Base-by-base conservation (phyloP, 2,329 filamentous ascomycete species). In the Penicillium sp. region DNA sequence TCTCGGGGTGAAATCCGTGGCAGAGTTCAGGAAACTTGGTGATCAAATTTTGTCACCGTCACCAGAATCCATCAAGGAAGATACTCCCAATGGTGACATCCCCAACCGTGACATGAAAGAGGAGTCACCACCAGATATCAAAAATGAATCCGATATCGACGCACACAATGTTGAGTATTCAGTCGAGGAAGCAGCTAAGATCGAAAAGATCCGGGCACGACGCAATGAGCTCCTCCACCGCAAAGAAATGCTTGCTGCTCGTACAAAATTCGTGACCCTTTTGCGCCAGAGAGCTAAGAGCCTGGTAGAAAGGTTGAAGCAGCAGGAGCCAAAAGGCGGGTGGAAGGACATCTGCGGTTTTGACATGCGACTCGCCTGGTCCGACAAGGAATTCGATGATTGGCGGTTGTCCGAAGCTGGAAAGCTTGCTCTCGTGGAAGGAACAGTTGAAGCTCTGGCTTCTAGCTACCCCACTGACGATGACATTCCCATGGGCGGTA, bases 291-390 rank as follows among this genome's bases (percentile, higher is more conserved):
- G 77, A 31, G 71, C 73, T 12, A 77, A 76, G 56, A 68, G 55
- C 33, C 67, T 79, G 4, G 67, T 78, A 3, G 78, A 79, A 42
- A 71, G 71, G 26, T 55, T 80, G 40, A 78, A 77, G 58, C 73
- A 76, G 50, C 67, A 67, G 18, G 75, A 79, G 35, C 74, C 77
- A 2, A 78, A 79, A 56, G 72, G 71, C 25, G 73, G 74, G 41
- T 73, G 74, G 73, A 80, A 80, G 57, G 77, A 79, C 59, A 73
- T 79, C 42, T 81, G 78, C 57, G 78, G 78, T 1, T 80, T 77
- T 57, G 78, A 81, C 57, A 65, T 69, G 12, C 69, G 78, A 20
- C 67, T 80, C 25, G 70, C 76, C 0, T 80, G 78, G 77, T 74
- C 73, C 2, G 78, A 80, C 51, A 75, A 77, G 46, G 77, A 79